Base-by-base conservation (phyloP, 2,329 filamentous ascomycete species). In the Calycina marina region DNA sequence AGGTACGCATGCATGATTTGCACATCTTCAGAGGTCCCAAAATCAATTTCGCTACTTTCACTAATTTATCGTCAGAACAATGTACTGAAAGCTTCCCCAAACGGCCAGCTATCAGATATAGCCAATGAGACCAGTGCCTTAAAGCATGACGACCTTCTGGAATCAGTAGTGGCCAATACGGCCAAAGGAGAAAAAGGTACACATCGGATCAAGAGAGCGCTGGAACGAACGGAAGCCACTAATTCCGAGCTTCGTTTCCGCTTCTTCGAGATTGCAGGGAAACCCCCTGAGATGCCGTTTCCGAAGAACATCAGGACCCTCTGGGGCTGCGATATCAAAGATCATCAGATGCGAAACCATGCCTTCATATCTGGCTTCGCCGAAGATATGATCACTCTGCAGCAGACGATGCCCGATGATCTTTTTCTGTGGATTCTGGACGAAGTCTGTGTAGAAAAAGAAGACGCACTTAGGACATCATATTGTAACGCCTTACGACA, bases 401-500 rank as follows among this genome's bases (percentile, higher is more conserved):
- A 57, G 24, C 50, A 54, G 9, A 41, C 49, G 3, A 49, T 84
- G 9, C 71, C 78, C 0, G 69, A 81, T 38, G 65, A 77, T 34
- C 47, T 84, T 1, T 63, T 82, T 30, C 45, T 65, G 11, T 86
- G 80, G 79, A 58, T 83, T 3, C 47, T 79, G 4, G 56, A 68
- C 30, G 65, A 75, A 55, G 56, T 75, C 14, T 69, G 65, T 34
- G 49, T 58, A 2, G 72, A 80, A 44, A 54, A 57, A 25, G 65
- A 66, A 18, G 56, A 62, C 25, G 60, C 69, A 27, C 50, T 82
- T 25, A 64, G 72, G 30, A 52, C 62, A 34, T 68, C 75, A 37
- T 84, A 83, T 49, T 58, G 64, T 34, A 63, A 64, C 30, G 48
- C 57, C 27, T 52, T 83, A 4, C 55, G 68, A 32, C 55, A 60